Conservation (phyloP, 2,329 filamentous ascomycete genomes). For the Aspergillus uvarum region DNA sequence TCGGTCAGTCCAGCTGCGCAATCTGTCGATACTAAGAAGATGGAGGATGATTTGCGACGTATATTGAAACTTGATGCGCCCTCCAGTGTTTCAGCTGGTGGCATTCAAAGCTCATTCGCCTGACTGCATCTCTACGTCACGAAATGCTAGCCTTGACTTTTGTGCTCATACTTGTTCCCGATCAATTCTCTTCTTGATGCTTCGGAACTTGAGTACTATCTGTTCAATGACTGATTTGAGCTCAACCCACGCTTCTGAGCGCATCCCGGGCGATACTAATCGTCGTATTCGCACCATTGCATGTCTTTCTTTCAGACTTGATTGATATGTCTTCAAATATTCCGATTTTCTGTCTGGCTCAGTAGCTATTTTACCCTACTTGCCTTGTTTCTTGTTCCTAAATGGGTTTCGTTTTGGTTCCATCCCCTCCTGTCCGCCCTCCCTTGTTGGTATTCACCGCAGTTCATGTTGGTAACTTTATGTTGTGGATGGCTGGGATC, state of each 20-base stretch:
- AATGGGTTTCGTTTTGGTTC: neutral
- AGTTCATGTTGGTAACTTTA: conserved; percentile 17
- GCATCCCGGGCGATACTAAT: neutral
- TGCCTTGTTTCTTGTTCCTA: neutral
- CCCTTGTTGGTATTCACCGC: conserved; percentile 17
- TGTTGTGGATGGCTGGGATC: conserved; percentile 18
- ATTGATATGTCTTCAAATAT: neutral
- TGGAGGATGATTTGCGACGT: conserved; percentile 50
- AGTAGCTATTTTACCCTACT: neutral
- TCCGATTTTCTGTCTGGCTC: neutral
- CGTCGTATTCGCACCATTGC: neutral
- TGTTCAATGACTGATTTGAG: neutral
- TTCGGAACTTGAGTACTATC: neutral
- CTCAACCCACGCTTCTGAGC: neutral
- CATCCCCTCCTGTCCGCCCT: neutral
- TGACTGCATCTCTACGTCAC: conserved; percentile 16
- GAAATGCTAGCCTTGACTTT: neutral
- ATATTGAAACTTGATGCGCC: conserved; percentile 47
- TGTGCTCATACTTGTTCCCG: neutral
- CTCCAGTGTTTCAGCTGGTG: conserved; percentile 28
- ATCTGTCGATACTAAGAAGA: conserved; percentile 42
- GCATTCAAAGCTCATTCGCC: conserved; percentile 36
- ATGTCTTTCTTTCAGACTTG: neutral
- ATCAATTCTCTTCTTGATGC: neutral
- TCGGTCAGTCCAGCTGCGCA: conserved; percentile 26